Evolutionary conservation across 768 basidiomycete species (phyloP), one percentile per base, ranked within the genome.

Genomic region (Leccinellum luteum): DNA sequence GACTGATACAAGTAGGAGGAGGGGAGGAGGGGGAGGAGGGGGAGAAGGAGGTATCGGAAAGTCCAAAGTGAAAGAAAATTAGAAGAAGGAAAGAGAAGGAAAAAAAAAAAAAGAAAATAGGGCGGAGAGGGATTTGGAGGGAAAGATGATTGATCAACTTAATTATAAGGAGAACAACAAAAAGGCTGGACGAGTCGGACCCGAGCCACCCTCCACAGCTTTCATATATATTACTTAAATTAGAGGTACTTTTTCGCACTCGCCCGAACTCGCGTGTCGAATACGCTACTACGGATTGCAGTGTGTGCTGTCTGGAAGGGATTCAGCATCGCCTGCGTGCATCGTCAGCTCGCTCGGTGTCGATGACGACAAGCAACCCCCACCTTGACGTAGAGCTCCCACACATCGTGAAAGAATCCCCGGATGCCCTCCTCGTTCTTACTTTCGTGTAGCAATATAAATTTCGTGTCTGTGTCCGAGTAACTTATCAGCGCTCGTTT

Each of bases 371-470:
- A 34, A 28, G 53, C 25, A 0, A 21, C 28, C 6, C 80, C 62
- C 62, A 94, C 97, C 87, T 99, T 99, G 49, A 96, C 85, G 75
- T 96, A 98, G 65, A 90, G 67, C 79, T 99, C 97, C 96, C 97
- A 99, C 28, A 96, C 87, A 9, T 98, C 97, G 66, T 84, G 85
- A 67, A 99, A 90, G 79, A 99, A 99, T 54, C 81, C 73, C 52
- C 88, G 84, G 72, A 98, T 98, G 5, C 96, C 95, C 51, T 98
- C 97, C 74, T 99, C 96, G 75, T 97, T 98, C 81, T 93, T 96
- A 8, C 81, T 81, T 73, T 98, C 97, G 74, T 98, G 97, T 56
- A 99, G 76, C 56, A 99, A 77, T 52, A 99, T 78, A 72, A 99
- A 91, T 74, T 98, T 98, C 77, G 92, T 92, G 71, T 95, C 97